Percentiles rank a stretch among this genome's conserved stretches.
Conservation (phyloP, 371 early-diverging fungal species). For the Polyrhizophydium stewartii region DNA sequence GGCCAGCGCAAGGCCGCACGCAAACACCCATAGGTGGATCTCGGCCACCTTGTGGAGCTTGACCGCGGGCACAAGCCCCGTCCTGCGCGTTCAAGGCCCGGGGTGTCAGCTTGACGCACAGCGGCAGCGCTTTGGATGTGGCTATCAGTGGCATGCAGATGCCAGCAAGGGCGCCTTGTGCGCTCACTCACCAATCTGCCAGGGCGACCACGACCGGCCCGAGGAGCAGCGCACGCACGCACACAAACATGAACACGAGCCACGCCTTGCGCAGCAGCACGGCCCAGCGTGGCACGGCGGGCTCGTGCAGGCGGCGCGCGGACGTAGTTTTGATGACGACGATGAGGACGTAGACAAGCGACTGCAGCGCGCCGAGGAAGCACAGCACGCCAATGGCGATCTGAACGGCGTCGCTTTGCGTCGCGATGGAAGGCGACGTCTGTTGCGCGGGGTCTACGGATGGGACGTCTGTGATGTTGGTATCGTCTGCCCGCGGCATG, state of each 20-base stretch:
- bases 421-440: too few relatives aligned
- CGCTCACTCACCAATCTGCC: not conserved
- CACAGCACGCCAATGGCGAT: not conserved
- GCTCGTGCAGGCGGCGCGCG: not conserved
- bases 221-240: not conserved
- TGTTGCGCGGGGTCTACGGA: too few relatives aligned
- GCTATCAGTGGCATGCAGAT: too few relatives aligned
- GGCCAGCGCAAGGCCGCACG: not conserved
- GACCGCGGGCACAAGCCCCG: not conserved
- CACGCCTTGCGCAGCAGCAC: not conserved
- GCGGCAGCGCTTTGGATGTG: too few relatives aligned
- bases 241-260: not conserved
- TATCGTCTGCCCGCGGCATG: too few relatives aligned
- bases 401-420: too few relatives aligned
- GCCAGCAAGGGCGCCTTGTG: too few relatives aligned
- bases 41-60: not conserved
- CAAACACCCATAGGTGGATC: not conserved
- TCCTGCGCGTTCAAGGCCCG: too few relatives aligned
- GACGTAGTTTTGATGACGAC: not conserved
- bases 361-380: not conserved
- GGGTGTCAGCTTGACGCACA: too few relatives aligned
- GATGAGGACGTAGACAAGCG: not conserved
- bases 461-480: too few relatives aligned
- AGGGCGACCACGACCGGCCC: not conserved
- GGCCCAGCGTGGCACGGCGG: not conserved